These are phyloP conservation scores for Tetrahymena borealis DNA, from an alignment of 73 alveolate genomes.

Conservation along the genomic window DNA sequence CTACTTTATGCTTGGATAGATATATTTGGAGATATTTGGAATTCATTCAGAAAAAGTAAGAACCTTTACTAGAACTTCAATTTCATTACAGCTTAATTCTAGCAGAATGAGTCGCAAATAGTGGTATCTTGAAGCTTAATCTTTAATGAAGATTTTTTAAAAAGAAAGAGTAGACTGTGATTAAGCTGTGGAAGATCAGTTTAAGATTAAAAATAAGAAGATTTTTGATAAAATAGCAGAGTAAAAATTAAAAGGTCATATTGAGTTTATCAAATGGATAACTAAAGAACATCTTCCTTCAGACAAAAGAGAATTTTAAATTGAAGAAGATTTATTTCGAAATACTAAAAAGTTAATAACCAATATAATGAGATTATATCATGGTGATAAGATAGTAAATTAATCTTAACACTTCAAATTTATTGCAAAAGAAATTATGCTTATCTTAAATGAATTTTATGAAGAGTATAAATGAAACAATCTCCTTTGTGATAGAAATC, in stretches of 20 bases:
- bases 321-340: neutral
- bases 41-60: neutral
- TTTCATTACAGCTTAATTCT: neutral
- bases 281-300: neutral
- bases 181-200: neutral
- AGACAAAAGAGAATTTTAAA: neutral
- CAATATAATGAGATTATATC: neutral
- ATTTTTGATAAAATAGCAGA: neutral
- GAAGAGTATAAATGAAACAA: too few species aligned
- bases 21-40: neutral
- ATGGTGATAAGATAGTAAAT: neutral
- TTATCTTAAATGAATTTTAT: too few species aligned
- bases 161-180: neutral
- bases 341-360: neutral
- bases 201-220: neutral
- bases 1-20: neutral
- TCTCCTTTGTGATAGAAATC: too few species aligned
- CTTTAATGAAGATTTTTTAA: neutral
- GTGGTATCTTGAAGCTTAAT: neutral
- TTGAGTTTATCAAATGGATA: neutral
- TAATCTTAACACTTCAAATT: neutral
- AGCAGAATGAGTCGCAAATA: neutral
- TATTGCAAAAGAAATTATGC: neutral
- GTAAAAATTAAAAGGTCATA: neutral
- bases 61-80: neutral